Conservation (phyloP, 257 asterid genomes). For the Solanum ahanhuiri region DNA sequence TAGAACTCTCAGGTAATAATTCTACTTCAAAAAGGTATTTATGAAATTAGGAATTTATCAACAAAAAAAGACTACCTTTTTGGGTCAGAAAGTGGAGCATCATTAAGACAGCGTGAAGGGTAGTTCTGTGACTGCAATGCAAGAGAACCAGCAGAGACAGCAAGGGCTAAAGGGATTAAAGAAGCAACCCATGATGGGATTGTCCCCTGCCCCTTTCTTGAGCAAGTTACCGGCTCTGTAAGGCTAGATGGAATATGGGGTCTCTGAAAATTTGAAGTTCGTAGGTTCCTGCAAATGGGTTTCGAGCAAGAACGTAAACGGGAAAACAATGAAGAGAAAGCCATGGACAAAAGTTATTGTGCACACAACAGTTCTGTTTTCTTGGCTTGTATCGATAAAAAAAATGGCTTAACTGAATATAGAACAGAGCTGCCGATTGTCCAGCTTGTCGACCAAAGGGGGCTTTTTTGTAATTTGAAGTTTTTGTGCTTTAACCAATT, state of each 20-base stretch:
- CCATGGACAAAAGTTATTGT: slow-evolving; percentile 18
- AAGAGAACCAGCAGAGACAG: slow-evolving; percentile 51
- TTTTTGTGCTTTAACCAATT: background rate
- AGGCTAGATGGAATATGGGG: slow-evolving; percentile 10
- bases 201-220: slow-evolving; percentile 2
- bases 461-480: background rate
- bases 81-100: slow-evolving; percentile 42
- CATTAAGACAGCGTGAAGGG: slow-evolving; percentile 47
- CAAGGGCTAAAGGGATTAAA: slow-evolving; percentile 56
- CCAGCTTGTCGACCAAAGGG: background rate
- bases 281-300: slow-evolving; percentile 18
- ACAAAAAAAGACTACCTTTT: slow-evolving; percentile 21
- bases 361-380: background rate
- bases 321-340: slow-evolving; percentile 36
- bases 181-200: slow-evolving; percentile 22
- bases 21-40: background rate
- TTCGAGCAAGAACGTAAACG: slow-evolving; percentile 52
- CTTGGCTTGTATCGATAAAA: background rate
- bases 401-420: background rate
- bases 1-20: background rate
- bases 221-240: slow-evolving; percentile 15
- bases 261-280: slow-evolving; percentile 10
- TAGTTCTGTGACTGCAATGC: slow-evolving; percentile 24
- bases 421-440: background rate
- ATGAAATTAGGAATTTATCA: background rate